Evolutionary conservation across 2,329 filamentous ascomycete species (phyloP), one percentile per base, ranked within the genome.

Genomic region (Acephala macrosclerotiorum): DNA sequence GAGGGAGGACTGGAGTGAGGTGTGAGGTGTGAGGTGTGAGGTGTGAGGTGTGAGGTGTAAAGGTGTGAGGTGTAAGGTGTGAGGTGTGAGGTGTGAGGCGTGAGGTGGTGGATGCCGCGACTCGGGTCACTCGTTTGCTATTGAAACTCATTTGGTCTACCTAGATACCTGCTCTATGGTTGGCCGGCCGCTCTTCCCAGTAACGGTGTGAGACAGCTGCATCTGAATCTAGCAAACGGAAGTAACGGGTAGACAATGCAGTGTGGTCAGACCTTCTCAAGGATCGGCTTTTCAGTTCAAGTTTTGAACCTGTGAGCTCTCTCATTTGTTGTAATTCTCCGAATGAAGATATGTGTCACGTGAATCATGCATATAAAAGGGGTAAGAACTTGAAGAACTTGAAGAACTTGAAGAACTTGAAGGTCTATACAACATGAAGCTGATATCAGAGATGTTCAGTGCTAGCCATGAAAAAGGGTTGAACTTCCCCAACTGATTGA

Each of bases 111-210:
- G n/a, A 26, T 62, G 22, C 42, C n/a, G n/a, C 29, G 29, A 33
- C 29, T 33, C 29, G 29, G 29, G 47, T 20, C 49, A 53, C 49
- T 16, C 53, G 60, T 63, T 63, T 63, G 60, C 12, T 25, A 20
- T 18, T 45, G n/a, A 61, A n/a, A 35, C 49, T 47, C 53, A 35
- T 62, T 62, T 57, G 22, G 36, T 45, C 16, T 58, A 33, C 38
- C n/a, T n/a, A n/a, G 26, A 42, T 14, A 4, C 38, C n/a, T n/a
- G n/a, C n/a, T n/a, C n/a, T n/a, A n/a, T 16, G 12, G 9, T 33
- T 33, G 29, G 29, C 29, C 9, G 29, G 29, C 29, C 29, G 45
- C 45, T 11, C 45, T 8, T 20, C n/a, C 20, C 45, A 49, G 45
- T n/a, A 25, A 49, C 20, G 45, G 45, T 5, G 14, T 25, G 3